Percentiles rank a stretch among this genome's conserved stretches.
Evolutionary conservation across 1,284 basidiomycete species (phyloP).

Genomic region (Cutaneotrichosporon spelunceum): DNA sequence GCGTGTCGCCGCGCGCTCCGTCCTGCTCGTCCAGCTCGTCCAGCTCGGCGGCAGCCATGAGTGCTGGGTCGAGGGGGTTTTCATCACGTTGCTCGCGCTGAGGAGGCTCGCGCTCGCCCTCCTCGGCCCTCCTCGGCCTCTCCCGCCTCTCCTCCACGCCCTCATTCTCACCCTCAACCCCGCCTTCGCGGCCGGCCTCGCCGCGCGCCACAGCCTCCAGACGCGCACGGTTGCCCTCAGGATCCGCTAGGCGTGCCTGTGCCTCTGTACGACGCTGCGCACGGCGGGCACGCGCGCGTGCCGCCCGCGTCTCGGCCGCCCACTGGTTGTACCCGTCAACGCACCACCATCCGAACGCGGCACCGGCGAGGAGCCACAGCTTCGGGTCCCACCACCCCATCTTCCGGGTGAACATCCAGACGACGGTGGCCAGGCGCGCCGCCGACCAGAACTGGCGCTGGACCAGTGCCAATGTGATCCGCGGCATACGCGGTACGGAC

Average conservation of each 20-base stretch:
- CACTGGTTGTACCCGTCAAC: slow-evolving; percentile 31
- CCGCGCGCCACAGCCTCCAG: neutral
- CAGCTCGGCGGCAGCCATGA: slow-evolving; percentile 8
- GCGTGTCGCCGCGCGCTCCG: too few species aligned
- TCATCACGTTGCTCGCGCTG: neutral
- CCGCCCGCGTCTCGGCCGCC: neutral
- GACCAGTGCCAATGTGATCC: slow-evolving; percentile 26
- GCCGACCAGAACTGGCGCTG: slow-evolving; percentile 36
- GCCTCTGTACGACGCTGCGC: slow-evolving; percentile 2
- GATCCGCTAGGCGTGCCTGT: slow-evolving; percentile 1
- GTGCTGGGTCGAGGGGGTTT: slow-evolving; percentile 1
- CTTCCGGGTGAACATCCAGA: slow-evolving; percentile 44
- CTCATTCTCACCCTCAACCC: too few species aligned
- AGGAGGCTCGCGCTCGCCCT: too few species aligned
- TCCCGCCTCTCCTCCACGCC: too few species aligned
- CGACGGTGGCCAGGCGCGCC: slow-evolving; percentile 31
- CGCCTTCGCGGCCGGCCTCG: too few species aligned
- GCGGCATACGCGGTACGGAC: slow-evolving; percentile 10
- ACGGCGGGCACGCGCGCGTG: slow-evolving; percentile 1
- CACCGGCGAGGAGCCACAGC: slow-evolving; percentile 38
- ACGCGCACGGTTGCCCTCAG: neutral
- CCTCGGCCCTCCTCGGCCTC: too few species aligned
- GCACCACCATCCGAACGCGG: slow-evolving; percentile 36
- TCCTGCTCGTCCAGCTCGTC: neutral
- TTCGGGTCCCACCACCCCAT: slow-evolving; percentile 37